Evolutionary conservation across 257 asterid genomes (phyloP), one percentile per base, ranked within the genome.

Genomic region (Paulownia fortunei): DNA sequence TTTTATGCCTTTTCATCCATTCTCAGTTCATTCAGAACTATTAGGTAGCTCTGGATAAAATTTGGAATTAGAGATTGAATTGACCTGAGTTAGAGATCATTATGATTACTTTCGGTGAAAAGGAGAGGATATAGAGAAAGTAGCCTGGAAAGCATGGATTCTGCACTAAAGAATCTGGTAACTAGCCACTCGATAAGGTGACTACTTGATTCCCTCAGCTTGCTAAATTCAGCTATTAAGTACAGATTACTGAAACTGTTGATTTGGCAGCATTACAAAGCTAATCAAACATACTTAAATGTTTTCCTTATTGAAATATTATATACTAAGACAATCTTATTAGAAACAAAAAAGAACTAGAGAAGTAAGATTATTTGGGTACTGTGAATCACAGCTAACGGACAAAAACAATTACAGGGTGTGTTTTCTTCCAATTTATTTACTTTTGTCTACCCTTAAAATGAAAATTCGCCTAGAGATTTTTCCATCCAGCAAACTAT

Each of bases 131-230:
- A 8, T 8, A 59, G 30, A 52, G 36, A 23, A 59, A 37, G 55
- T 61, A 54, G 62, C 55, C 26, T 55, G 9, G 5, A 62, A 52
- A 49, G 64, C 60, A 76, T 51, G 44, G 73, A 49, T 32, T 76
- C 80, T 32, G 36, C 69, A 26, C 63, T 13, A 42, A 26, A 24
- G 24, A 19, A 69, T 37, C 54, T 44, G 15, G 37, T 2, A 12
- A 52, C 7, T 3, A 4, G 41, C 32, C 34, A 34, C 46, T 51
- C 15, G 34, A 41, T 41, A 66, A 41, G 55, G 55, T 41, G 32
- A 10, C 67, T 18, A 54, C 42, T 24, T 67, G 60, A 67, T 77
- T 15, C 65, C 66, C 26, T 16, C 12, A 36, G 68, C 63, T 60
- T 36, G 51, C 65, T 12, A 8, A 44, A 27, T 18, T 42, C 34